Conservation (phyloP, 2,329 filamentous ascomycete genomes). For the Hortaea werneckii region DNA sequence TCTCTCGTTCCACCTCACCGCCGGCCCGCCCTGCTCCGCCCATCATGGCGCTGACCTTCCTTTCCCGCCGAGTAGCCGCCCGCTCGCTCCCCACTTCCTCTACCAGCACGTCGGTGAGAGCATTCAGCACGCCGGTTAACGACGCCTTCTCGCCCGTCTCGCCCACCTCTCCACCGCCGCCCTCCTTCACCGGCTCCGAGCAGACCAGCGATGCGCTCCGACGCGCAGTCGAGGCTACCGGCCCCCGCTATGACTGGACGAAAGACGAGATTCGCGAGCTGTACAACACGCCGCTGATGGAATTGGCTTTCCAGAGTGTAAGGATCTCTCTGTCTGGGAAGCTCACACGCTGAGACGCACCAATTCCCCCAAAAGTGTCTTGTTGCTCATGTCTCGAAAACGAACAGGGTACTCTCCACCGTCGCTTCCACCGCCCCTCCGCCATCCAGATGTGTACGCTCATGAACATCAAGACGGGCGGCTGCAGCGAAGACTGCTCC, state of each 20-base stretch:
- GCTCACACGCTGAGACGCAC: neutral
- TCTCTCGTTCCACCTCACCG: neutral
- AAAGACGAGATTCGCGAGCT: conserved; percentile 70
- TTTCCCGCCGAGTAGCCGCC: conserved; percentile 13
- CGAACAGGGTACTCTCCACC: conserved; percentile 61
- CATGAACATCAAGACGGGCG: conserved; percentile 94
- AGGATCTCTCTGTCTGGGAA: neutral
- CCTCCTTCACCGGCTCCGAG: conserved; percentile 14
- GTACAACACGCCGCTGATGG: conserved; percentile 72
- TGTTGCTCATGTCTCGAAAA: neutral
- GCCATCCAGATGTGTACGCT: conserved; percentile 87
- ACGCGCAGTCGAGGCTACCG: conserved; percentile 49
- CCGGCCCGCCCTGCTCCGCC: neutral
- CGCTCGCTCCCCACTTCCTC: conserved; percentile 10
- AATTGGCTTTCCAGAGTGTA: conserved; percentile 41
- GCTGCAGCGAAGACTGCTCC: conserved; percentile 84
- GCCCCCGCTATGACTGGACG: conserved; percentile 65
- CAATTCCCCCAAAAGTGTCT: neutral
- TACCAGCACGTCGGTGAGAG: conserved; percentile 7
- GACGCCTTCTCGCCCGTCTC: conserved; percentile 22
- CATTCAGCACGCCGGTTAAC: conserved; percentile 27
- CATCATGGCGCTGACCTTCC: conserved; percentile 17
- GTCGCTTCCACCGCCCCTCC: conserved; percentile 72
- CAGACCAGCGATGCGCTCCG: conserved; percentile 26
- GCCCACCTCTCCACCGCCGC: conserved; percentile 11